These are phyloP conservation scores for Ceratorhiza oryzae-sativae DNA, from an alignment of 1,284 basidiomycete genomes.

Conservation along the genomic window DNA sequence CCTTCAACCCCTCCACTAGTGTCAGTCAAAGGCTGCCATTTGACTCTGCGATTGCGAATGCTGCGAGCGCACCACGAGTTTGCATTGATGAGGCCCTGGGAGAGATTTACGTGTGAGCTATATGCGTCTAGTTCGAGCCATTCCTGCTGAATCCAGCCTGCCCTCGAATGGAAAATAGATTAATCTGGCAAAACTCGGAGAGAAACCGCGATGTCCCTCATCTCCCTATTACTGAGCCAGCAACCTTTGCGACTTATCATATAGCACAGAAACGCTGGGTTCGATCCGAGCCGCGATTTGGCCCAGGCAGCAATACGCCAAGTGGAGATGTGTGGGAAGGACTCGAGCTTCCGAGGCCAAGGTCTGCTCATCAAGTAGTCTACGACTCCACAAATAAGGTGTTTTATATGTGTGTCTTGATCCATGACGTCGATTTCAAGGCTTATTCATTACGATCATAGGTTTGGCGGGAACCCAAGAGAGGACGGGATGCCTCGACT, in stretches of 20 bases:
- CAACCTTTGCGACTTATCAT: conserved; percentile 41
- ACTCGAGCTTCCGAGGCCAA: conserved; percentile 56
- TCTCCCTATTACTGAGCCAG: conserved; percentile 4
- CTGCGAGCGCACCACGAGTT: conserved; percentile 72
- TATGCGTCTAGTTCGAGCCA: background rate
- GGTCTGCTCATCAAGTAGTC: conserved; percentile 78
- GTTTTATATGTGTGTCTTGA: conserved; percentile 34
- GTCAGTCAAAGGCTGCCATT: conserved; percentile 67
- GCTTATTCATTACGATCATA: background rate
- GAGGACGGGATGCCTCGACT: conserved; percentile 52
- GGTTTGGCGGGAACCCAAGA: conserved; percentile 42
- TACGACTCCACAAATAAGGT: conserved; percentile 52
- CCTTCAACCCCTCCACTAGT: conserved; percentile 67
- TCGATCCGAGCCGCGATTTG: conserved; percentile 12
- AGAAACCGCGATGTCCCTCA: conserved; percentile 11
- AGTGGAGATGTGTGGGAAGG: conserved; percentile 40
- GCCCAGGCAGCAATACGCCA: background rate
- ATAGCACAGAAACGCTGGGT: conserved; percentile 35
- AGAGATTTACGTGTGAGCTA: conserved; percentile 74
- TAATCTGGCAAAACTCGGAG: conserved; percentile 28
- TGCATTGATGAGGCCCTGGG: conserved; percentile 66
- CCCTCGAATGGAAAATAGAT: background rate
- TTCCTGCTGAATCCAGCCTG: background rate
- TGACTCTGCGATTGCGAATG: conserved; percentile 64
- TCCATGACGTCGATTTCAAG: conserved; percentile 58